phyloP scores from a whole-genome alignment of 2,329 filamentous ascomycete species.

The Hypoxylon sp. region DNA sequence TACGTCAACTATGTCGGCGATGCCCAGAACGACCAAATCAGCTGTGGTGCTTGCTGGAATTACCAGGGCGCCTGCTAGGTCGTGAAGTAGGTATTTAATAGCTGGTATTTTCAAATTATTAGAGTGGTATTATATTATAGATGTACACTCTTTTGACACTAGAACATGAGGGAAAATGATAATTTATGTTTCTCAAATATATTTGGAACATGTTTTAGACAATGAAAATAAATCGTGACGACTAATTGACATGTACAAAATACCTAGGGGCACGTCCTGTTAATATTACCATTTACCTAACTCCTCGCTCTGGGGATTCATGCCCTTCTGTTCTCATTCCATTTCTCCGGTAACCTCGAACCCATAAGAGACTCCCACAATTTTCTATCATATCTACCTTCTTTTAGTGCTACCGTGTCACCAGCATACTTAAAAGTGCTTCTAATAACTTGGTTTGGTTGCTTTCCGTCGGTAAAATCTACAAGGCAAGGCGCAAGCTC shows the following conservation, averaged over 20 bases:
- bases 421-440: slow-evolving; percentile 15
- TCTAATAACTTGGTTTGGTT: neutral
- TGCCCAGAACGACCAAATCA: slow-evolving; percentile 5
- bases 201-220: neutral
- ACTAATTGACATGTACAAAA: neutral
- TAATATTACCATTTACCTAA: neutral
- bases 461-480: neutral
- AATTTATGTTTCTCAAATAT: neutral
- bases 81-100: neutral
- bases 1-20: neutral
- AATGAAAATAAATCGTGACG: neutral
- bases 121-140: neutral
- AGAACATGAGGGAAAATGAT: neutral
- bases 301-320: neutral
- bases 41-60: slow-evolving; percentile 1
- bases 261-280: neutral
- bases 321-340: neutral
- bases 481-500: slow-evolving; percentile 6
- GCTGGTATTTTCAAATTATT: neutral
- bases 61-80: neutral
- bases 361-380: slow-evolving; percentile 12
- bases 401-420: slow-evolving; percentile 2
- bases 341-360: slow-evolving; percentile 4
- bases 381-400: slow-evolving; percentile 12
- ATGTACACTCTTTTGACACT: neutral